phyloP scores from a whole-genome alignment of 805 yeast genomes.

The Saccharomycopsis babjevae region DNA sequence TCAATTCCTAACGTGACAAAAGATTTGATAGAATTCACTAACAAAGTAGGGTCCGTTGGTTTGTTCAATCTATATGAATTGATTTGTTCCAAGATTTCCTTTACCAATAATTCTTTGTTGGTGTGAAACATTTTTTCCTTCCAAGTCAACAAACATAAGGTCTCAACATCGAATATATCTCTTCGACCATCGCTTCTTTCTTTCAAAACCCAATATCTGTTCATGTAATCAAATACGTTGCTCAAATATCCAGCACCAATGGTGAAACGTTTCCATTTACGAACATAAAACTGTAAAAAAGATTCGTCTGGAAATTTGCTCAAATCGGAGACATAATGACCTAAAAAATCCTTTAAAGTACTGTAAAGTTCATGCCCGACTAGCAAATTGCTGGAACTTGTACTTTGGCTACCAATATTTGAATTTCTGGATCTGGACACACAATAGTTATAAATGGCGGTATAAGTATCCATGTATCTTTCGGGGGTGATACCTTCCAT shows the following conservation, averaged over 20 bases:
- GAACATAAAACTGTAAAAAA: constrained; percentile 73
- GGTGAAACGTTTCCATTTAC: constrained; percentile 80
- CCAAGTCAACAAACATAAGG: constrained; percentile 84
- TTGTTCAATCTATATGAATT: constrained; percentile 72
- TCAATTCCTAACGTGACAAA: constrained; percentile 88
- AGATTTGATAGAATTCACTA: constrained; percentile 72
- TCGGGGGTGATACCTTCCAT: constrained; percentile 49
- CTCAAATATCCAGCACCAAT: constrained; percentile 87
- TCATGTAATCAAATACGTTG: constrained; percentile 90
- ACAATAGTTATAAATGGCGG: constrained; percentile 89
- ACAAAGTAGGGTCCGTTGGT: constrained; percentile 52
- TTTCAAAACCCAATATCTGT: constrained; percentile 95
- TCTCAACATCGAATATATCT: constrained; percentile 83
- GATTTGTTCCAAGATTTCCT: constrained; percentile 67
- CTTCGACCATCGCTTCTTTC: constrained; percentile 90
- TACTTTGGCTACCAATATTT: background rate
- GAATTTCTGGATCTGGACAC: constrained; percentile 34
- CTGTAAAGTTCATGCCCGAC: constrained; percentile 87
- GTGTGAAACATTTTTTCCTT: constrained; percentile 67
- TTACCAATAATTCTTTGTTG: constrained; percentile 48
- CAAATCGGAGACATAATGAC: constrained; percentile 43
- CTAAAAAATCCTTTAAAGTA: constrained; percentile 57
- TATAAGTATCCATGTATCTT: constrained; percentile 83
- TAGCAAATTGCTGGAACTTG: constrained; percentile 26
- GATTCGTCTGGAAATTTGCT: constrained; percentile 47